Percentiles rank a stretch among this genome's conserved stretches.
These are phyloP conservation scores for Chernovozyma sophiae-reginae DNA, from an alignment of 1,139 yeast species.

Conservation along the genomic window DNA sequence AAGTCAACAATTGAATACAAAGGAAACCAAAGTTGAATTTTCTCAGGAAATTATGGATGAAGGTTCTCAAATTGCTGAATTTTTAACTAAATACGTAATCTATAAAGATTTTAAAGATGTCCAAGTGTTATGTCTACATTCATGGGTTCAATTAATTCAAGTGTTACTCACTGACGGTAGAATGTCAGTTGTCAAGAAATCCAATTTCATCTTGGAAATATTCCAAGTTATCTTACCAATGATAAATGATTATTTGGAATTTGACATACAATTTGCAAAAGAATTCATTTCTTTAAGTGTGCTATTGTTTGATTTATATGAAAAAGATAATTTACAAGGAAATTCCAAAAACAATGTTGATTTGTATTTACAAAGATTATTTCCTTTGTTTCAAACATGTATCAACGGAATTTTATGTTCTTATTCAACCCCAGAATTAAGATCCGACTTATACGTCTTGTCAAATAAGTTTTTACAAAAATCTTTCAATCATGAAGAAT, in stretches of 20 bases:
- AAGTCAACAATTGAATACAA: conserved; percentile 14
- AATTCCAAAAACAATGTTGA: conserved; percentile 22
- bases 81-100: conserved; percentile 41
- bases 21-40: conserved; percentile 21
- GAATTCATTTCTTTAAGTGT: conserved; percentile 76
- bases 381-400: conserved; percentile 69
- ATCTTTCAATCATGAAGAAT: conserved; percentile 34
- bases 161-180: conserved; percentile 62
- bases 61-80: conserved; percentile 26
- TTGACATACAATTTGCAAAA: conserved; percentile 65
- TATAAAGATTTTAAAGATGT: conserved; percentile 43
- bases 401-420: conserved; percentile 70
- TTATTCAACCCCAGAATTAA: conserved; percentile 58
- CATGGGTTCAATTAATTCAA: conserved; percentile 82
- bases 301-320: conserved; percentile 62
- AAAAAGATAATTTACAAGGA: conserved; percentile 29
- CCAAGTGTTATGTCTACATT: conserved; percentile 62
- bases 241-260: conserved; percentile 67
- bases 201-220: conserved; percentile 68
- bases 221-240: conserved; percentile 75
- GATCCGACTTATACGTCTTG: conserved; percentile 77
- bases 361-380: conserved; percentile 44
- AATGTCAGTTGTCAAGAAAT: conserved; percentile 26
- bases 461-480: conserved; percentile 63
- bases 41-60: conserved; percentile 25